Conservation (phyloP, 192 early-diverging fungal species). For the Powellomyces hirtus region DNA sequence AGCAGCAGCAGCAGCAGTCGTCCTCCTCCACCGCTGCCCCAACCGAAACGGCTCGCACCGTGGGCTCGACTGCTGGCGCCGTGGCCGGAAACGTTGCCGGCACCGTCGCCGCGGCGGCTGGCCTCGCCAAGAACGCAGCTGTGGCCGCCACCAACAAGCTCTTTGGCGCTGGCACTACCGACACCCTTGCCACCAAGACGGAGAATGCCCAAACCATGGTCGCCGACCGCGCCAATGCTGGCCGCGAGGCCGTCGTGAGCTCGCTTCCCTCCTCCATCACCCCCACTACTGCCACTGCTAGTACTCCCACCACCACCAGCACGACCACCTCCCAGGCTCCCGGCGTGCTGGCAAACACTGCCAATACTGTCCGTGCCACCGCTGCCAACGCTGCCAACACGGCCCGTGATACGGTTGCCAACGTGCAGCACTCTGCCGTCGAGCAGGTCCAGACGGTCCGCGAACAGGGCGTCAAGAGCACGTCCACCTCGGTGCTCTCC, state of each 20-base stretch:
- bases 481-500: conserved; percentile 21
- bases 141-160: conserved; percentile 6
- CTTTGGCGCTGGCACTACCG: conserved; percentile 10
- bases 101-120: conserved; percentile 5
- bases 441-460: not conserved
- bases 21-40: not conserved
- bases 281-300: no score
- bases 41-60: not conserved
- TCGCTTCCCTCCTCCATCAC: no score
- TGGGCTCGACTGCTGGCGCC: conserved; percentile 2
- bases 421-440: conserved; percentile 3
- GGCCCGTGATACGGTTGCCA: not conserved
- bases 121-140: conserved; percentile 20
- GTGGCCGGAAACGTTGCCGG: conserved; percentile 20
- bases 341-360: not conserved
- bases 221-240: not conserved
- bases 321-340: no score
- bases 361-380: not conserved
- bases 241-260: no score
- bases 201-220: not conserved
- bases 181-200: not conserved
- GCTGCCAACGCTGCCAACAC: not conserved
- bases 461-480: not conserved
- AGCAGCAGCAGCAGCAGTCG: no score
- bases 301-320: no score